Conservation (phyloP, 2,329 filamentous ascomycete genomes). For the Falciphora oryzae region DNA sequence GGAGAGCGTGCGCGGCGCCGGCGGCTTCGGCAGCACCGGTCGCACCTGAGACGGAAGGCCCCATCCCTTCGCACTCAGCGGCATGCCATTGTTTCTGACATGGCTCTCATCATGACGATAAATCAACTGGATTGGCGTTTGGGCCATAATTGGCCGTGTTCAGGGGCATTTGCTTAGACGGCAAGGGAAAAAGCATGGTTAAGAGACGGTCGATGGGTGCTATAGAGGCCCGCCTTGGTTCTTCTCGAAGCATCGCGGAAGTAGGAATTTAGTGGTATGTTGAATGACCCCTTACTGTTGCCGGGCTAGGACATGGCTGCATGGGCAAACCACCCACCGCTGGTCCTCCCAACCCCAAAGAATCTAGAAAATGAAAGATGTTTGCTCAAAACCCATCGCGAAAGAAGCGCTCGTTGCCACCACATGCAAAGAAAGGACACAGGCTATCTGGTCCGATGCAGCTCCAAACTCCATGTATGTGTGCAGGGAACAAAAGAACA, state of each 20-base stretch:
- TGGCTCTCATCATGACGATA: not conserved
- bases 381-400: too few species aligned
- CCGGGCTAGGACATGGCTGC: too few species aligned
- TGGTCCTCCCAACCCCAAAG: not conserved
- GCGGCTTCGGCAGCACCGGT: slow-evolving; percentile 89
- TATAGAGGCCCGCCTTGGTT: not conserved
- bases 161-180: not conserved
- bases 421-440: not conserved
- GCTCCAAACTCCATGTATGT: not conserved
- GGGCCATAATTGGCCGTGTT: not conserved
- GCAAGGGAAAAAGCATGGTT: not conserved
- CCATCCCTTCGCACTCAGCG: too few species aligned
- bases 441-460: not conserved
- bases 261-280: not conserved
- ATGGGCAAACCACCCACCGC: not conserved
- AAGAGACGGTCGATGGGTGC: not conserved
- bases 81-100: too few species aligned
- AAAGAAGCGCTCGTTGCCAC: too few species aligned
- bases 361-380: not conserved
- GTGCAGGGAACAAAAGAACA: not conserved
- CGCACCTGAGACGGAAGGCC: slow-evolving; percentile 8
- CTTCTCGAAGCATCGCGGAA: not conserved
- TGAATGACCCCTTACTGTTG: too few species aligned
- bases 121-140: not conserved
- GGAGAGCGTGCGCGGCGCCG: slow-evolving; percentile 83